Percentiles rank a stretch among this genome's conserved stretches.
These are phyloP conservation scores for Protomyces macrosporus DNA, from an alignment of 1,139 yeast genomes.

Conservation along the genomic window DNA sequence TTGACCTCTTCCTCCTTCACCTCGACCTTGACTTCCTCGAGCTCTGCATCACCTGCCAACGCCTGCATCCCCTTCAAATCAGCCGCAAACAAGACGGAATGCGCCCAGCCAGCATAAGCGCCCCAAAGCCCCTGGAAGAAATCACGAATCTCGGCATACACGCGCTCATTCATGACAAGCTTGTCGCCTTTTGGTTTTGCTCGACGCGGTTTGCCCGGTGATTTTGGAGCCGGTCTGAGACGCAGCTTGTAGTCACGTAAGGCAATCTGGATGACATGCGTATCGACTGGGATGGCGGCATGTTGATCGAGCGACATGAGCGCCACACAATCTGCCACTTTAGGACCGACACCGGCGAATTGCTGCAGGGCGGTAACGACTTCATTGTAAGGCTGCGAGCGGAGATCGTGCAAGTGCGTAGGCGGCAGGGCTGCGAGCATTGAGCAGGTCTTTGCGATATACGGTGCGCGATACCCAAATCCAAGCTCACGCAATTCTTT, in stretches of 20 bases:
- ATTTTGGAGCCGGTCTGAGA: slow-evolving; percentile 42
- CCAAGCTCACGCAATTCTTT: slow-evolving; percentile 52
- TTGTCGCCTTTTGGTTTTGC: not conserved
- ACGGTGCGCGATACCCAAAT: slow-evolving; percentile 91
- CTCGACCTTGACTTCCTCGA: not conserved
- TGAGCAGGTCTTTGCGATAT: slow-evolving; percentile 71
- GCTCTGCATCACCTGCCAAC: not conserved
- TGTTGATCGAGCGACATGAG: slow-evolving; percentile 15
- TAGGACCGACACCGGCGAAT: slow-evolving; percentile 91
- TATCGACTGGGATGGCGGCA: slow-evolving; percentile 88
- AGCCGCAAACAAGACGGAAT: slow-evolving; percentile 80
- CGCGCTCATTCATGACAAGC: slow-evolving; percentile 50
- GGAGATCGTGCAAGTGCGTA: slow-evolving; percentile 38
- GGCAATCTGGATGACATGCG: slow-evolving; percentile 78
- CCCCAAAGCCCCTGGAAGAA: slow-evolving; percentile 76
- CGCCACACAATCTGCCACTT: slow-evolving; percentile 86
- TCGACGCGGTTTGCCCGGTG: slow-evolving; percentile 34
- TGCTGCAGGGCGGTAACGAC: slow-evolving; percentile 62
- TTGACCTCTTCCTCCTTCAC: not conserved
- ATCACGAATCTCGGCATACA: slow-evolving; percentile 56
- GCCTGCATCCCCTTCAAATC: slow-evolving; percentile 46
- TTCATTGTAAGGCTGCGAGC: slow-evolving; percentile 48
- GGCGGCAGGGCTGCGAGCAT: slow-evolving; percentile 39
- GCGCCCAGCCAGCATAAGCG: slow-evolving; percentile 96
- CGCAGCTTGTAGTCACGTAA: slow-evolving; percentile 64